phyloP scores from a whole-genome alignment of 306 rosid genomes.

The Quercus parvula region DNA sequence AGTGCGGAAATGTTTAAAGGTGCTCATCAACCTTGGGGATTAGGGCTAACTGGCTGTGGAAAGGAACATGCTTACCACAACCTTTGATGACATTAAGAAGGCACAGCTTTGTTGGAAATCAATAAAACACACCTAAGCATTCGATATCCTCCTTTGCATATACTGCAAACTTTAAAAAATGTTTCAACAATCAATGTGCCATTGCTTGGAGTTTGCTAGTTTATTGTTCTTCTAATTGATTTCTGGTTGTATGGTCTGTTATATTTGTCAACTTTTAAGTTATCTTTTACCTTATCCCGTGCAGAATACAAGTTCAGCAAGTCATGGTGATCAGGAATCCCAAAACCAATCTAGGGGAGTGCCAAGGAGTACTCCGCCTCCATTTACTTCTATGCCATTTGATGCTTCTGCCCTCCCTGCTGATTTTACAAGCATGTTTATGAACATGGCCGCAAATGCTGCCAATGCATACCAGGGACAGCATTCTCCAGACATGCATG shows the following conservation, averaged over 20 bases:
- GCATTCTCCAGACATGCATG: slow-evolving; percentile 39
- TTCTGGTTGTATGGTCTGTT: not conserved
- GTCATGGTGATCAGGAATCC: slow-evolving; percentile 35
- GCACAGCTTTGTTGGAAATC: not conserved
- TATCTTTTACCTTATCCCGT: not conserved
- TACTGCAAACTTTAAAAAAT: not conserved
- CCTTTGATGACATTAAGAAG: not conserved
- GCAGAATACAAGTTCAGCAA: slow-evolving; percentile 47
- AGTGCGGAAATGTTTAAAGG: not conserved
- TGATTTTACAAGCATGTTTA: slow-evolving; percentile 58
- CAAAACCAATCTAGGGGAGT: slow-evolving; percentile 46
- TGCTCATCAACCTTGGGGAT: not conserved
- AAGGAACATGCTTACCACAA: not conserved
- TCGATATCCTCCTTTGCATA: not conserved
- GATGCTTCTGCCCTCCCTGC: slow-evolving; percentile 32
- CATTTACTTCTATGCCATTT: slow-evolving; percentile 52
- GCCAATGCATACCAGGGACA: slow-evolving; percentile 44
- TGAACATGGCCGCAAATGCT: slow-evolving; percentile 50
- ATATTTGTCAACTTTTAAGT: not conserved
- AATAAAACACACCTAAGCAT: not conserved
- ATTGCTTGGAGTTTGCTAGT: not conserved
- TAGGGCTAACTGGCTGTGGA: not conserved
- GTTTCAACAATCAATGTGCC: not conserved
- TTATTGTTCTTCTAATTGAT: not conserved
- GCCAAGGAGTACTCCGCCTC: slow-evolving; percentile 48